phyloP scores from a whole-genome alignment of 495 filamentous ascomycete species.

The Penicillium cataractarum region DNA sequence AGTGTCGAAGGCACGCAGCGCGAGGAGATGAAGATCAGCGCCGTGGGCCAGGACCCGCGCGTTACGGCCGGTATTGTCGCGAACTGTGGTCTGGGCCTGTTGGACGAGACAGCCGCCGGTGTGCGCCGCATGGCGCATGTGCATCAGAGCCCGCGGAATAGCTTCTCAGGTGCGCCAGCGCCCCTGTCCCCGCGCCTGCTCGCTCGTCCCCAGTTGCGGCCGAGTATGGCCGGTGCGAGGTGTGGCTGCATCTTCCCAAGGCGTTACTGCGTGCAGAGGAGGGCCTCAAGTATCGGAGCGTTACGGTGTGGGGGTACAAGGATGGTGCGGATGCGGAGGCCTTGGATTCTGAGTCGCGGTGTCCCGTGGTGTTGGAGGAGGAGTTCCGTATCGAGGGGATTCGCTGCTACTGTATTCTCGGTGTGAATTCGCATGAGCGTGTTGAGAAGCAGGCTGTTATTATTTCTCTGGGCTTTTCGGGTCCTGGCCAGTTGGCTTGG shows the following conservation, averaged over 20 bases:
- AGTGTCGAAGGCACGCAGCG: constrained; percentile 38
- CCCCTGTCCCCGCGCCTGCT: constrained; percentile 7
- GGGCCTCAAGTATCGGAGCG: constrained; percentile 45
- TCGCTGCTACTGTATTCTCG: constrained; percentile 54
- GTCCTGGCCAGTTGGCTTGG: constrained; percentile 44
- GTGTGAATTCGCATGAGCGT: constrained; percentile 61
- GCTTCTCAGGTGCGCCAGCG: constrained; percentile 27
- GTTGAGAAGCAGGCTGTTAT: constrained; percentile 60
- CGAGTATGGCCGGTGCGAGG: constrained; percentile 44
- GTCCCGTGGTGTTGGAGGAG: constrained; percentile 45
- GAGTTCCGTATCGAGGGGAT: constrained; percentile 50
- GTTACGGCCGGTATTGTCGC: constrained; percentile 45
- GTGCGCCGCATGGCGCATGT: constrained; percentile 45
- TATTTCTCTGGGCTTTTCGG: constrained; percentile 53
- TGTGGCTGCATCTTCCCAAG: constrained; percentile 47
- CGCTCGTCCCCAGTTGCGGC: constrained; percentile 31
- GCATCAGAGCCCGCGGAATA: constrained; percentile 34
- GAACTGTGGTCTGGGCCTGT: constrained; percentile 40
- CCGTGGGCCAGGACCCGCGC: constrained; percentile 40
- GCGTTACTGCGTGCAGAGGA: constrained; percentile 46
- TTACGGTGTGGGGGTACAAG: constrained; percentile 45
- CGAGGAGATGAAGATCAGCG: constrained; percentile 37
- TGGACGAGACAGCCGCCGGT: constrained; percentile 50
- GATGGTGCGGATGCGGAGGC: constrained; percentile 21
- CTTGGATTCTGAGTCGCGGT: constrained; percentile 26